These are phyloP conservation scores for Metschnikowia rubicola DNA, from an alignment of 805 yeast genomes.

Conservation along the genomic window DNA sequence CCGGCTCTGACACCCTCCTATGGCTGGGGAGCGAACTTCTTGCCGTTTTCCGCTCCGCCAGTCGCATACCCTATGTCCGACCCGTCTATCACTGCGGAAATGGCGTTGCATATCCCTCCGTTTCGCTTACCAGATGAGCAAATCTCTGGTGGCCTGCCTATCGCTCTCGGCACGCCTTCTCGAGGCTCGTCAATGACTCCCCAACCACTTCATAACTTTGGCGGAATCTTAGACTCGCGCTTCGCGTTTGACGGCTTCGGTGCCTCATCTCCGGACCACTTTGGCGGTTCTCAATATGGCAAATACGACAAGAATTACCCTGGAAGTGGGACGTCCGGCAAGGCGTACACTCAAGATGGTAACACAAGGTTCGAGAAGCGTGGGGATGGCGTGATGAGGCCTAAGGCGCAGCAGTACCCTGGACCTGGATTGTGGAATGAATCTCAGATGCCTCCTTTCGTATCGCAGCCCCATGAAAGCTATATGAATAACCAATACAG, in stretches of 20 bases:
- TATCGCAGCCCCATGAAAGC: slow-evolving; percentile 1
- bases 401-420: slow-evolving; percentile 2
- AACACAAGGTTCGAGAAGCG: background rate
- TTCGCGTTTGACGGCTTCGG: slow-evolving; percentile 10
- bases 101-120: slow-evolving; percentile 23
- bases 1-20: slow-evolving; percentile 32
- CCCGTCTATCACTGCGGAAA: slow-evolving; percentile 12
- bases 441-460: slow-evolving; percentile 3
- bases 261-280: background rate
- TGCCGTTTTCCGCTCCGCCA: slow-evolving; percentile 39
- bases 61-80: slow-evolving; percentile 21
- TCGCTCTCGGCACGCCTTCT: background rate
- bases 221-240: slow-evolving; percentile 21
- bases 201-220: slow-evolving; percentile 22
- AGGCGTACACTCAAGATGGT: background rate
- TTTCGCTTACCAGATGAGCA: slow-evolving; percentile 25
- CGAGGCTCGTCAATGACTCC: background rate
- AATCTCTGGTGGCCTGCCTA: slow-evolving; percentile 1
- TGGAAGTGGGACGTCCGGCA: background rate
- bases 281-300: background rate
- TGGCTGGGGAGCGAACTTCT: slow-evolving; percentile 33
- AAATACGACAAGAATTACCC: background rate
- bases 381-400: background rate
- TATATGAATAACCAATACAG: slow-evolving; percentile 5
- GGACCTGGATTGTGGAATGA: slow-evolving; percentile 21